Base-by-base conservation (phyloP, 202 grass and related monocot genomes). In the Saccharum hybrid region DNA sequence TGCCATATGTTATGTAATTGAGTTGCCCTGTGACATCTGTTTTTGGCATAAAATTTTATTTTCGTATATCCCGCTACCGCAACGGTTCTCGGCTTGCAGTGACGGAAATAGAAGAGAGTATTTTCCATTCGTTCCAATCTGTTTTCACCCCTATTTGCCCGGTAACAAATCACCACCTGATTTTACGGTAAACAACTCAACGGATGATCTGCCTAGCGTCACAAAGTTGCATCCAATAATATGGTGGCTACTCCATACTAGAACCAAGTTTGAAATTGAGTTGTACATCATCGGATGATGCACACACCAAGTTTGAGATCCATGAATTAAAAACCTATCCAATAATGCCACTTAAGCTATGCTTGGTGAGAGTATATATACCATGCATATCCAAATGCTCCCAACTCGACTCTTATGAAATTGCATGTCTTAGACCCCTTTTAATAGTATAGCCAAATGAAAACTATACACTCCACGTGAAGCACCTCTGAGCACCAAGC, bases 141-240 rank as follows among this genome's bases (percentile, higher is more conserved):
- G 0, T 54, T n/a, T 19, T 54, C 51, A 54, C 5, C 6, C 6
- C 51, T n/a, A 54, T 54, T 8, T 54, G 18, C 4, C 18, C n/a
- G 6, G 51, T 54, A 54, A 54, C 51, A n/a, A 8, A 52, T 19
- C 49, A 52, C 49, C 15, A 52, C 49, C 4, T 52, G 49, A 14
- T 48, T 48, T 0, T 48, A 52, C 14, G 4, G 49, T 52, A 16
- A 36, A 36, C 34, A 36, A 4, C 34, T 56, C 18, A 21, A 2
- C 5, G 0, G 2, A 56, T 59, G 8, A 59, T 10, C 0, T 3
- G 0, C 2, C 8, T 22, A 0, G n/a, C 2, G 3, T 59, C 7
- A 59, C 0, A 2, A 59, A 59, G n/a, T 19, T 0, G 0, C 49
- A 22, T 1, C 52, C 18, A 1, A 56, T 56, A 56, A 22, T 23